Evolutionary conservation across 2,329 filamentous ascomycete species (phyloP), one percentile per base, ranked within the genome.

Genomic region (Neonectria hederae): DNA sequence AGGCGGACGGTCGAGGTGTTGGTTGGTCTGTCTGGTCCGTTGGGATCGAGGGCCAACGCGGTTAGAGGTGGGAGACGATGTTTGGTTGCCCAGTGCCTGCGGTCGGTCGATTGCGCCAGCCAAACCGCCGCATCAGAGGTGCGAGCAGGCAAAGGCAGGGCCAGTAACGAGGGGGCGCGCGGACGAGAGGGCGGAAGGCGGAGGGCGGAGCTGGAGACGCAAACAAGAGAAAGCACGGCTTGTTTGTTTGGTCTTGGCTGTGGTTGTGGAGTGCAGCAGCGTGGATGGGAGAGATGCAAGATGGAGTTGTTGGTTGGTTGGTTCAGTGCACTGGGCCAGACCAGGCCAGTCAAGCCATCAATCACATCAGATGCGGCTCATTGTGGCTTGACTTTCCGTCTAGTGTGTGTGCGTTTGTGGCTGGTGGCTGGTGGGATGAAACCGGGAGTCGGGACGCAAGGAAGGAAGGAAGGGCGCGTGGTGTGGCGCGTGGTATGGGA

Each of bases 41-140:
- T 46, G 38, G 40, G 28, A 35, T 42, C 42, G 59, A 32, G 35
- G 56, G 58, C 49, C 52, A 67, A 73, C 69, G 68, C 72, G 72
- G 67, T 75, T 59, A 63, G 65, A 54, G 66, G 63, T 69, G 71
- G 65, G 68, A 43, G 54, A 63, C 53, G 65, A 70, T 69, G 63
- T 65, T 71, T 70, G 69, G 68, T 67, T 63, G 68, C 61, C 63
- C 65, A 65, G 71, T 63, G 66, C 63, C 71, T 58, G 69, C 66
- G 66, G 66, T 66, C 51, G 66, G 66, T 73, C 63, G 66, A 72
- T 72, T 72, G 66, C 61, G 69, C 63, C 68, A 65, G 71, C 63
- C 63, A 63, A 66, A 68, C 69, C 63, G 68, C 71, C 65, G 71
- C 71, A 72, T 73, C 61, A 55, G 66, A 69, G 53, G 53, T 58